Conservation (phyloP, 2,329 filamentous ascomycete genomes). For the Meredithiella fracta region DNA sequence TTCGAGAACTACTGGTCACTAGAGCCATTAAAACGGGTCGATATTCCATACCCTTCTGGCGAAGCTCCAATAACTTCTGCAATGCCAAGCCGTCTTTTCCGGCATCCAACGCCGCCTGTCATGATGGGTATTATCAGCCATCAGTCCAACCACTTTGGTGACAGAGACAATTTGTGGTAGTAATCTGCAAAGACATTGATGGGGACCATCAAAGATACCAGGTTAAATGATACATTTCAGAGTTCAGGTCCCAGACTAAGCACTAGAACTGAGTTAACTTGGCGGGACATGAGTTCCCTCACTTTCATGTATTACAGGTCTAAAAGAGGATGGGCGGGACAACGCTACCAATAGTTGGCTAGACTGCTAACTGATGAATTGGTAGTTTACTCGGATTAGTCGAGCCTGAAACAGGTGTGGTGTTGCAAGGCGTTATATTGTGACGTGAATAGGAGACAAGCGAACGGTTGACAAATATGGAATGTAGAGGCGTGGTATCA, state of each 20-base stretch:
- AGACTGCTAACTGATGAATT: neutral
- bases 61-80: neutral
- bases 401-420: neutral
- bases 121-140: neutral
- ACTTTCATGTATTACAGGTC: neutral
- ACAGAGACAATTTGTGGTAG: neutral
- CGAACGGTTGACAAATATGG: neutral
- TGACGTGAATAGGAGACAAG: neutral
- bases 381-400: neutral
- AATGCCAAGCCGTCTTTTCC: neutral
- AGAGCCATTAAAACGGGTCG: neutral
- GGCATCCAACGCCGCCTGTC: neutral
- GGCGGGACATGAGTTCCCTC: neutral
- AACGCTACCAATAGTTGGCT: neutral
- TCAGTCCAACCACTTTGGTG: neutral
- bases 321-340: neutral
- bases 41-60: neutral
- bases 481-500: neutral
- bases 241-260: no score
- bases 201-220: neutral
- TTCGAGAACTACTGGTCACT: no score
- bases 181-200: neutral
- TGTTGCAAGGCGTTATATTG: neutral
- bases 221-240: no score
- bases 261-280: no score